Conservation (phyloP, 176 grass and related monocot species). For the Thalia dealbata region DNA sequence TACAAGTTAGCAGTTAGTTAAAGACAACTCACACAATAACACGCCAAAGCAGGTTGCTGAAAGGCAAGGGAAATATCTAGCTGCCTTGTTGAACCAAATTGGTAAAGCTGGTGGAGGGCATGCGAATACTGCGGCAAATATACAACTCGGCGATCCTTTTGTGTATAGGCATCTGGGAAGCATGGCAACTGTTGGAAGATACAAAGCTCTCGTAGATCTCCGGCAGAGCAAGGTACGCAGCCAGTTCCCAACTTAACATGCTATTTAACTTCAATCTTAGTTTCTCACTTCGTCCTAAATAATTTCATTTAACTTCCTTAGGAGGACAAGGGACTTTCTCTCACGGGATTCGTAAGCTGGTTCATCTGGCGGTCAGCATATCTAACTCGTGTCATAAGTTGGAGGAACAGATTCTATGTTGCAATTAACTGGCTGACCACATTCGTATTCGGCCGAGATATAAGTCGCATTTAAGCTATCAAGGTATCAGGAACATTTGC, state of each 20-base stretch:
- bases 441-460: conserved; percentile 75
- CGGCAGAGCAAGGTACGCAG: conserved; percentile 92
- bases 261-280: background rate
- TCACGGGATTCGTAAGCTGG: conserved; percentile 25
- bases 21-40: background rate
- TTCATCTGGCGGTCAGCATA: conserved; percentile 25
- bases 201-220: conserved; percentile 93
- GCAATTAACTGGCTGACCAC: conserved; percentile 94
- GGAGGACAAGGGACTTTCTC: conserved; percentile 39
- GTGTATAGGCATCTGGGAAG: conserved; percentile 92
- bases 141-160: conserved; percentile 60
- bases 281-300: background rate
- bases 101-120: conserved; percentile 69
- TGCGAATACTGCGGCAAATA: conserved; percentile 35
- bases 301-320: conserved; percentile 16
- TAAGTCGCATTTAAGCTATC: conserved; percentile 54
- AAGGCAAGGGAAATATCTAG: conserved; percentile 84
- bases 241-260: background rate
- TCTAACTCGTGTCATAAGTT: conserved; percentile 21
- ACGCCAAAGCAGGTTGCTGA: conserved; percentile 62
- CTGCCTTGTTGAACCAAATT: conserved; percentile 44
- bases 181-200: conserved; percentile 91
- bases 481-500: background rate
- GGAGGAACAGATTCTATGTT: conserved; percentile 28
- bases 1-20: background rate